phyloP scores from a whole-genome alignment of 495 filamentous ascomycete species.

The Lepraria neglecta region DNA sequence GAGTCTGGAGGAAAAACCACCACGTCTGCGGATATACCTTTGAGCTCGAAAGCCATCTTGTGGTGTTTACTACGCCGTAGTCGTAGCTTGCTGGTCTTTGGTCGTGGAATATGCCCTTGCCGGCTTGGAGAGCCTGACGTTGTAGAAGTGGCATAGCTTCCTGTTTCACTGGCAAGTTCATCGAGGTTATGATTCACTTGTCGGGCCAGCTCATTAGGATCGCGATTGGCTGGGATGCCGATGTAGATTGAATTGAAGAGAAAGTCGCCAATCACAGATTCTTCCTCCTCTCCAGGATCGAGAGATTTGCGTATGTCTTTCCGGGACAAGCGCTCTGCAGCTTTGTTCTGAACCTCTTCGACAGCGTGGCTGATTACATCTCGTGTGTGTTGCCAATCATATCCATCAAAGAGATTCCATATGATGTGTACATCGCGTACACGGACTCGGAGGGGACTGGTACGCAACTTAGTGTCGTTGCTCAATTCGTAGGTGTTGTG shows the following conservation, averaged over 20 bases:
- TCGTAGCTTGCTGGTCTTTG: conserved; percentile 55
- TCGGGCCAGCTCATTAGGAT: conserved; percentile 69
- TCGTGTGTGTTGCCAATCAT: conserved; percentile 86
- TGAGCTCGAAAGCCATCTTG: conserved; percentile 92
- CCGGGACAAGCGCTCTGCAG: conserved; percentile 60
- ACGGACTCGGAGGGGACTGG: conserved; percentile 68
- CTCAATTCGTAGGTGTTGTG: conserved; percentile 64
- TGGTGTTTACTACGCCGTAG: conserved; percentile 81
- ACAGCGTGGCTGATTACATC: conserved; percentile 83
- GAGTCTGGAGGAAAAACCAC: conserved; percentile 72
- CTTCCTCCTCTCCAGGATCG: conserved; percentile 62
- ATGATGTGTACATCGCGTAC: conserved; percentile 86
- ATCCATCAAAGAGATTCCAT: conserved; percentile 98
- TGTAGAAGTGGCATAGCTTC: conserved; percentile 68
- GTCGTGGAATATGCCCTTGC: conserved; percentile 40
- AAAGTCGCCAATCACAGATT: conserved; percentile 85
- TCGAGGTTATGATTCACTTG: conserved; percentile 85
- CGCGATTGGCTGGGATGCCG: conserved; percentile 77
- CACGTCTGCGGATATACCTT: conserved; percentile 76
- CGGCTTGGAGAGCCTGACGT: conserved; percentile 54
- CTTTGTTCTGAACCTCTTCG: conserved; percentile 73
- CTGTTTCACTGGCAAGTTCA: conserved; percentile 80
- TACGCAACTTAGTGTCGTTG: conserved; percentile 54
- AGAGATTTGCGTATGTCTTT: conserved; percentile 41
- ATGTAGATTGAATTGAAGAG: conserved; percentile 99